These are phyloP conservation scores for Penicillium sp. DNA, from an alignment of 2,329 filamentous ascomycete genomes.

Conservation along the genomic window DNA sequence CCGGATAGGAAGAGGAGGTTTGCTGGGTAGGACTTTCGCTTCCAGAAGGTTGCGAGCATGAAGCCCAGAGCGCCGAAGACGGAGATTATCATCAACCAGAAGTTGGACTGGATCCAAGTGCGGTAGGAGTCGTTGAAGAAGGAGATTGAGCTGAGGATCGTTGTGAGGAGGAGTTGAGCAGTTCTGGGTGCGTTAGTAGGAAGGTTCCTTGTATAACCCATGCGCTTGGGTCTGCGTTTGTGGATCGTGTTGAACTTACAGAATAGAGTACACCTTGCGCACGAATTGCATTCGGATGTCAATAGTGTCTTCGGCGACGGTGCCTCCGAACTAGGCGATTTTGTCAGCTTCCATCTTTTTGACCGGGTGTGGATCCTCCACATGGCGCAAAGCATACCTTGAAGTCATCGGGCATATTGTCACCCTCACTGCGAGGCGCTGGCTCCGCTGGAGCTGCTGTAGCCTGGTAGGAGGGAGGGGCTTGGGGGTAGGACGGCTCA, in stretches of 20 bases:
- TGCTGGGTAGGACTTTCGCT: constrained; percentile 86
- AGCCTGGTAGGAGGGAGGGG: constrained; percentile 72
- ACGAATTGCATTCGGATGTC: constrained; percentile 96
- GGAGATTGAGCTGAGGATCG: constrained; percentile 67
- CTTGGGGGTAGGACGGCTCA: constrained; percentile 59
- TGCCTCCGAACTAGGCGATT: constrained; percentile 66
- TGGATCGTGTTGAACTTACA: constrained; percentile 43
- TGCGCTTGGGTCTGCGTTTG: background rate
- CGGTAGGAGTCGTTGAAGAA: constrained; percentile 77
- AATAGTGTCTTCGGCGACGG: constrained; percentile 83
- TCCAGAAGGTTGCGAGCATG: constrained; percentile 86
- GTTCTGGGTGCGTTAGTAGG: constrained; percentile 45
- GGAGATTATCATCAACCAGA: constrained; percentile 77
- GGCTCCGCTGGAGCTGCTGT: constrained; percentile 49
- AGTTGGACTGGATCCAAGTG: constrained; percentile 74
- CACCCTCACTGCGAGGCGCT: constrained; percentile 64
- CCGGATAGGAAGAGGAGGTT: constrained; percentile 85
- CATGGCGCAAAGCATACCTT: constrained; percentile 51
- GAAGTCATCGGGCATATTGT: constrained; percentile 94
- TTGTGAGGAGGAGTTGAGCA: constrained; percentile 81
- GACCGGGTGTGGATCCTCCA: background rate
- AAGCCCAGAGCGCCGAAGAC: constrained; percentile 74
- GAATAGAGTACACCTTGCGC: constrained; percentile 93
- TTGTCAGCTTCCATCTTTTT: constrained; percentile 9
- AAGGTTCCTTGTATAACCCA: no score